phyloP scores from a whole-genome alignment of 495 filamentous ascomycete genomes.

The Annulohypoxylon stygium region DNA sequence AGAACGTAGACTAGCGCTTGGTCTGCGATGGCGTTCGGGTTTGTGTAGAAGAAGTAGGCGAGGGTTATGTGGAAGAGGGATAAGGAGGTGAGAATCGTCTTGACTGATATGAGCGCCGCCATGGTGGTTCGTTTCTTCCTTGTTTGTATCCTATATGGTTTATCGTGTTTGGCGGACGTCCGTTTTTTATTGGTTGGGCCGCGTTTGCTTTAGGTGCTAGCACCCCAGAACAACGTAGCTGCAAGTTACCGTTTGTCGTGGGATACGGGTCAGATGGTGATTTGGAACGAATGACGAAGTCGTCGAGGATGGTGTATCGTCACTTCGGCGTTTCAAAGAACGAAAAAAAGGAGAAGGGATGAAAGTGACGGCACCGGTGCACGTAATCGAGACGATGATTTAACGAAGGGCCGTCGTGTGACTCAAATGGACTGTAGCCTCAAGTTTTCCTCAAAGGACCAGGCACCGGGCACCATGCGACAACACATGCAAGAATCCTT shows the following conservation, averaged over 20 bases:
- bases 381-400: slow-evolving; percentile 11
- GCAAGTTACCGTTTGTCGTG: not conserved
- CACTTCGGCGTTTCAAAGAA: not conserved
- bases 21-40: slow-evolving; percentile 76
- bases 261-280: not conserved
- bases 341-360: not conserved
- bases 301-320: not conserved
- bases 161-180: slow-evolving; percentile 1
- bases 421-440: not conserved
- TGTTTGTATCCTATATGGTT: not conserved
- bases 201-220: not conserved
- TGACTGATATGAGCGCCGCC: slow-evolving; percentile 83
- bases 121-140: slow-evolving; percentile 60
- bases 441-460: not conserved
- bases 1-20: slow-evolving; percentile 86
- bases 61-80: slow-evolving; percentile 85
- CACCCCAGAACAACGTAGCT: not conserved
- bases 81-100: slow-evolving; percentile 80
- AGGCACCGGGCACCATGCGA: not conserved
- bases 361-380: not conserved
- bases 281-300: slow-evolving; percentile 19
- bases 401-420: slow-evolving; percentile 18
- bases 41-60: slow-evolving; percentile 83
- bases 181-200: slow-evolving; percentile 1
- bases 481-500: slow-evolving; percentile 12